These are phyloP conservation scores for Saxophila tyrrhenica DNA, from an alignment of 495 filamentous ascomycete species.

Conservation along the genomic window DNA sequence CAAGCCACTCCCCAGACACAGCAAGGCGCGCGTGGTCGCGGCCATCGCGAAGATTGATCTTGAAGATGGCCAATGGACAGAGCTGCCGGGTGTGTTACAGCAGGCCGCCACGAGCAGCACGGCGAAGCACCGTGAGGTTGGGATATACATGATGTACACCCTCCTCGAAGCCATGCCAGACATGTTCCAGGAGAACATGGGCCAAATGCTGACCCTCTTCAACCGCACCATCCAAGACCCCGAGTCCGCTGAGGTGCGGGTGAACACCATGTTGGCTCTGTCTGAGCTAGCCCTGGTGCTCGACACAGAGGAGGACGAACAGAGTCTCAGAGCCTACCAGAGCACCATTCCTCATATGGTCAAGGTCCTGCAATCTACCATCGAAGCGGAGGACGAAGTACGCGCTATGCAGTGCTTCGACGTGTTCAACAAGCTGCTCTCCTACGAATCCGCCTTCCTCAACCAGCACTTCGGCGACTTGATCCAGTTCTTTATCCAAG, in stretches of 20 bases:
- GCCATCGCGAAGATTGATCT: conserved; percentile 78
- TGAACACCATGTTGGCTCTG: conserved; percentile 91
- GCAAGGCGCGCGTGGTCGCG: conserved; percentile 76
- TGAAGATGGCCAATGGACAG: conserved; percentile 73
- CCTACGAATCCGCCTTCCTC: conserved; percentile 75
- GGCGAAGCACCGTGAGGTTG: conserved; percentile 74
- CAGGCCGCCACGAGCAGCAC: conserved; percentile 59
- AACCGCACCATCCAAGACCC: conserved; percentile 77
- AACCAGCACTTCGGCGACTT: conserved; percentile 81
- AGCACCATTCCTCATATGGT: conserved; percentile 79
- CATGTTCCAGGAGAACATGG: conserved; percentile 61
- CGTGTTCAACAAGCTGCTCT: conserved; percentile 91
- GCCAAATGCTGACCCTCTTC: conserved; percentile 73
- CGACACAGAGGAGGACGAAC: conserved; percentile 68
- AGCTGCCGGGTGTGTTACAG: conserved; percentile 63
- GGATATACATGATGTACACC: conserved; percentile 84
- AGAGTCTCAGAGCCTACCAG: conserved; percentile 62
- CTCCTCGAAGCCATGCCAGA: conserved; percentile 77
- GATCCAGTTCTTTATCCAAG: conserved; percentile 84
- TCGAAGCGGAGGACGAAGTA: conserved; percentile 71
- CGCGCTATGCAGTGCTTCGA: conserved; percentile 82
- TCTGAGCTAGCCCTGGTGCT: conserved; percentile 79
- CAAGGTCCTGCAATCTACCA: conserved; percentile 68
- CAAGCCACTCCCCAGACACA: conserved; percentile 64
- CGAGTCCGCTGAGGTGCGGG: conserved; percentile 79